Base-by-base conservation (phyloP, 495 filamentous ascomycete species). In the Viridothelium virens region DNA sequence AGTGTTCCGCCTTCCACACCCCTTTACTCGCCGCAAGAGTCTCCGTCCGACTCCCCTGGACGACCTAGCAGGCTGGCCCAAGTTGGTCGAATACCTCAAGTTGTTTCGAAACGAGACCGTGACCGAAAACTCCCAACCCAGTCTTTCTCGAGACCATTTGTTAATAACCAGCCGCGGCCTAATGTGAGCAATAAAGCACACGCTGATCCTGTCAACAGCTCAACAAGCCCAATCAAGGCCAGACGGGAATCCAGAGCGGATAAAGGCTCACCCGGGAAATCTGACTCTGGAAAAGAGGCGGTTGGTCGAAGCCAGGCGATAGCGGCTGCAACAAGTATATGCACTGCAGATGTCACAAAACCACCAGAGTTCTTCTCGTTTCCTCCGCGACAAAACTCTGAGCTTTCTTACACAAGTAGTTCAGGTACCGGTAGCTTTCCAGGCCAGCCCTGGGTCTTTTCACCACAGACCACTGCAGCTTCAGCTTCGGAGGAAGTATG, bases 61-160 rank as follows among this genome's bases (percentile, higher is more conserved):
- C 70, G 68, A 38, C 64, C 70, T 9, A 59, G 53, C 12, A 59
- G 85, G 56, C 78, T 96, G 37, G 85, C 87, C 46, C 92, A 91
- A 70, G 86, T 97, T 64, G 93, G 92, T 12, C 88, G 93, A 10
- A 97, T 97, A 67, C 93, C 93, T 31, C 87, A 87, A 70, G 91
- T 97, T 11, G 84, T 93, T 44, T 92, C 87, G 48, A 82, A 80
- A 50, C 79, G 84, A 44, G 88, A 87, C 65, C 84, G 87, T 56
- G 84, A 87, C 44, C 86, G 89, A 68, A 83, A 82, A 64, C 86
- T 86, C 4, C 86, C 90, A 2, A 82, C 88, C 14, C 87, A 88
- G 74, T 96, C 92, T 16, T 96, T 95, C 73, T 96, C 92, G 1
- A 80, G 92, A 48, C 92, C 92, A 1, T 91, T 91, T 70, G 83